A percentile compares a stretch with the other conserved stretches of the same genome.
phyloP scores from a whole-genome alignment of 208 protist genomes.

The Leishmania gerbilli region DNA sequence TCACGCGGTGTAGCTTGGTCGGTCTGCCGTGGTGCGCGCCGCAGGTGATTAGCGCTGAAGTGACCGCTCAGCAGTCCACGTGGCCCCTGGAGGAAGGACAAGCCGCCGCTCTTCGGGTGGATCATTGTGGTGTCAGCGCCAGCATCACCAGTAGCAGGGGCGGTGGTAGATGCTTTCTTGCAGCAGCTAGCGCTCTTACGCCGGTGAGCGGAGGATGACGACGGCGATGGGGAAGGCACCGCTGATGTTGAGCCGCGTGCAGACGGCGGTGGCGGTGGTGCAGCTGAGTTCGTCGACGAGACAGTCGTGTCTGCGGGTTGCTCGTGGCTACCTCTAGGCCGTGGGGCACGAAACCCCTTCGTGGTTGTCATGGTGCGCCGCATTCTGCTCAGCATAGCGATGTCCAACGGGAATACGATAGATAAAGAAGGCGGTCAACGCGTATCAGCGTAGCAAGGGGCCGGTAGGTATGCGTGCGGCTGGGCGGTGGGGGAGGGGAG shows the following conservation, averaged over 20 bases:
- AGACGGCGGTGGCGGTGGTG: background rate
- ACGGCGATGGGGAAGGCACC: background rate
- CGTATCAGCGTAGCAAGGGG: background rate
- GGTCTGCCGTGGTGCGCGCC: conserved; percentile 4
- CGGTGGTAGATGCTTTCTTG: background rate
- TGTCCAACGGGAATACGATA: background rate
- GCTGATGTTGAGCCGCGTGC: background rate
- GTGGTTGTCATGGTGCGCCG: conserved; percentile 41
- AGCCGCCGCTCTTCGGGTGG: background rate
- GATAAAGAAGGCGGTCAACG: background rate
- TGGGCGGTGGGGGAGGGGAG: background rate
- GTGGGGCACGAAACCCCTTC: conserved; percentile 54
- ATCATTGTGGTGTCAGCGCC: background rate
- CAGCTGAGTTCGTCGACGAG: background rate
- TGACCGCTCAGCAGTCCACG: conserved; percentile 21
- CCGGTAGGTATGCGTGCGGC: background rate
- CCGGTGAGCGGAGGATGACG: background rate
- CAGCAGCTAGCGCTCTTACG: background rate
- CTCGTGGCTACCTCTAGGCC: conserved; percentile 20
- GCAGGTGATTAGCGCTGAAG: conserved; percentile 30
- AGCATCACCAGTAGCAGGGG: background rate
- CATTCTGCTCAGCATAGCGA: conserved; percentile 23
- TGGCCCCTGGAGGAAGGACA: background rate
- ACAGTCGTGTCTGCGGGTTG: background rate
- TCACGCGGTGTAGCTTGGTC: background rate